Percentiles rank a stretch among this genome's conserved stretches.
Conservation (phyloP, 2,329 filamentous ascomycete genomes). For the Cladobotryum protrusum region DNA sequence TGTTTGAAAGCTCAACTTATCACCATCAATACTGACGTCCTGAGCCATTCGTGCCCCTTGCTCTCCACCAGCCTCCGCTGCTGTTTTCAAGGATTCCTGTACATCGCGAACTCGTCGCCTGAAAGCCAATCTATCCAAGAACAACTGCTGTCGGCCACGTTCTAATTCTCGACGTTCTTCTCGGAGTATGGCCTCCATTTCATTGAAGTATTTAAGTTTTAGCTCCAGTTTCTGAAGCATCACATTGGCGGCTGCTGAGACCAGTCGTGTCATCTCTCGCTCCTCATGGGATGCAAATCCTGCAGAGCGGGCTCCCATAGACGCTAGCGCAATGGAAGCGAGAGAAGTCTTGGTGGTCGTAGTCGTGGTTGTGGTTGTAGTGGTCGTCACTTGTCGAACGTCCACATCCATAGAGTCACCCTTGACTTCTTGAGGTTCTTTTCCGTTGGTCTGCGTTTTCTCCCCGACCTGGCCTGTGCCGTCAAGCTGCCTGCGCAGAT, state of each 20-base stretch:
- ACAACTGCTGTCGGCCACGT: conserved; percentile 83
- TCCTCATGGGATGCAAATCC: conserved; percentile 94
- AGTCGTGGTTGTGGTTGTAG: conserved; percentile 46
- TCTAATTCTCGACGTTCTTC: conserved; percentile 91
- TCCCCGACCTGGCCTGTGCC: conserved; percentile 29
- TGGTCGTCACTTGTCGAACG: conserved; percentile 44
- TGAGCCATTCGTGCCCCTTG: conserved; percentile 43
- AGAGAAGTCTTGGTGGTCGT: conserved; percentile 45
- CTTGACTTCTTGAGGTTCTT: conserved; percentile 45
- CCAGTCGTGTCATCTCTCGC: conserved; percentile 88
- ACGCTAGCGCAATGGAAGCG: conserved; percentile 75
- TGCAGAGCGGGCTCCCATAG: conserved; percentile 77
- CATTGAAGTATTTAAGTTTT: conserved; percentile 92
- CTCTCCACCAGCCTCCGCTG: conserved; percentile 42
- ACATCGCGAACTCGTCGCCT: conserved; percentile 80
- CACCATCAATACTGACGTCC: conserved; percentile 42
- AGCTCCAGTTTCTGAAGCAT: conserved; percentile 94
- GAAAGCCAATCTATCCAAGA: conserved; percentile 85
- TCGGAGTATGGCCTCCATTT: conserved; percentile 88
- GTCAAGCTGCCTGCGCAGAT: conserved; percentile 73
- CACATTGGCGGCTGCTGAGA: conserved; percentile 86
- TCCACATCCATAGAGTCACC: conserved; percentile 61
- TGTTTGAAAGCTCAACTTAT: conserved; percentile 48
- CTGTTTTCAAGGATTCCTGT: conserved; percentile 66
- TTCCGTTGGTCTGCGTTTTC: conserved; percentile 50